Base-by-base conservation (phyloP, 2,329 filamentous ascomycete species). In the Clarireedia monteithiana region DNA sequence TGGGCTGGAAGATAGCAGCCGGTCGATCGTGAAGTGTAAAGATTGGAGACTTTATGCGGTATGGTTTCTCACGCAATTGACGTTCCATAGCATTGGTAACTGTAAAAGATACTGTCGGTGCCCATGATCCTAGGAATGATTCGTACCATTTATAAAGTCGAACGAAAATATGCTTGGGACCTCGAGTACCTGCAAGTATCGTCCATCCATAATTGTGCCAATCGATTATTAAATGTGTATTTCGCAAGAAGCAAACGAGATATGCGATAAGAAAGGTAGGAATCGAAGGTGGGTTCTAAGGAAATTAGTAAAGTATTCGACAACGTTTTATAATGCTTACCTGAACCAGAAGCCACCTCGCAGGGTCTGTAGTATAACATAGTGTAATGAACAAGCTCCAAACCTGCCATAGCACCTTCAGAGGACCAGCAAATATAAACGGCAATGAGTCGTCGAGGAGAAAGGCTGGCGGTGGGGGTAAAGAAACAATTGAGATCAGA, bases 151-250 rank as follows among this genome's bases (percentile, higher is more conserved):
- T 84, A 24, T 92, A 88, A 7, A 95, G 68, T 27, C 73, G 77
- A 7, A 96, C 90, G n/a, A 96, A 79, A 0, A 86, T 86, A 67
- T 95, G 89, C 5, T 68, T 71, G 2, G 73, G 61, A 42, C 81
- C 77, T 24, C 76, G 73, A 49, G 79, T 82, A 48, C 80, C 77
- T 5, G 80, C 88, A 3, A 99, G 82, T 64, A 99, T 95, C 7
- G 90, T 92, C 78, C 92, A 96, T 63, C 92, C 94, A 71, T 96
- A 97, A 72, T 99, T 99, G 75, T 99, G 94, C 94, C 94, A 99
- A 75, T 99, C 94, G 55, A 97, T 88, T 59, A 97, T 78, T 4
- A 99, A 79, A 56, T 82, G 82, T 40, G 89, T 95, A 63, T 89
- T 86, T 50, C 94, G 85, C 50, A 95, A 70, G 63, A 84, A 81